These are phyloP conservation scores for Chiua virens DNA, from an alignment of 768 basidiomycete species.

Conservation along the genomic window DNA sequence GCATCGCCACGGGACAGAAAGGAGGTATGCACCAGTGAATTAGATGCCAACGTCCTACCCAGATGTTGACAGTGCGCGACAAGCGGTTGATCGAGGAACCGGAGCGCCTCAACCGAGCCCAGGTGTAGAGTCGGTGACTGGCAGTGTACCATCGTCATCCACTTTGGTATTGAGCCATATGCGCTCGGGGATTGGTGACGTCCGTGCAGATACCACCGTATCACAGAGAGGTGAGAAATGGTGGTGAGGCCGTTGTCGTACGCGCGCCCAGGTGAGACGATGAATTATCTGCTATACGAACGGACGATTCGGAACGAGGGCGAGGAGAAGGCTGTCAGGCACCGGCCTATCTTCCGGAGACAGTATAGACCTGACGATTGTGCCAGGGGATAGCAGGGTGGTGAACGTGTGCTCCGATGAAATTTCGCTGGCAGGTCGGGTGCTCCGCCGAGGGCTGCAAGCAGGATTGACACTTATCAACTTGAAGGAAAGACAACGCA, in stretches of 20 bases:
- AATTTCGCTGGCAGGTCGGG: slow-evolving; percentile 35
- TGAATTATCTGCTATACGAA: slow-evolving; percentile 55
- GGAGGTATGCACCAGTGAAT: slow-evolving; percentile 50
- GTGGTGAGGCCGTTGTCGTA: slow-evolving; percentile 60
- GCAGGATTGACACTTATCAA: slow-evolving; percentile 45
- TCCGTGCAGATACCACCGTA: slow-evolving; percentile 54
- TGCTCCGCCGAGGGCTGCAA: slow-evolving; percentile 36
- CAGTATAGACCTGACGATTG: slow-evolving; percentile 55
- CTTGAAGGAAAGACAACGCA: slow-evolving; percentile 53
- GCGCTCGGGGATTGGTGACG: slow-evolving; percentile 26
- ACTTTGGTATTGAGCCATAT: too few species aligned
- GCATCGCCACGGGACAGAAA: slow-evolving; percentile 51
- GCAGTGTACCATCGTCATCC: too few species aligned
- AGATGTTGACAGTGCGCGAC: slow-evolving; percentile 73
- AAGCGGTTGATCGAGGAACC: slow-evolving; percentile 67
- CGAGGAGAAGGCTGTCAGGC: slow-evolving; percentile 54
- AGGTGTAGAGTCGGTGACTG: slow-evolving; percentile 14
- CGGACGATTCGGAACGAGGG: slow-evolving; percentile 45
- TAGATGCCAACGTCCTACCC: slow-evolving; percentile 45
- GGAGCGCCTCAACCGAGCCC: slow-evolving; percentile 32
- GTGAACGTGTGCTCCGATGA: slow-evolving; percentile 55
- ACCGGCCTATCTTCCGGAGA: slow-evolving; percentile 62
- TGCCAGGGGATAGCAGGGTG: slow-evolving; percentile 42
- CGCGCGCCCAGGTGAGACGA: slow-evolving; percentile 54
- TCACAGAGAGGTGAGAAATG: slow-evolving; percentile 52